Conservation (phyloP, 306 rosid species). For the Corylus avellana region DNA sequence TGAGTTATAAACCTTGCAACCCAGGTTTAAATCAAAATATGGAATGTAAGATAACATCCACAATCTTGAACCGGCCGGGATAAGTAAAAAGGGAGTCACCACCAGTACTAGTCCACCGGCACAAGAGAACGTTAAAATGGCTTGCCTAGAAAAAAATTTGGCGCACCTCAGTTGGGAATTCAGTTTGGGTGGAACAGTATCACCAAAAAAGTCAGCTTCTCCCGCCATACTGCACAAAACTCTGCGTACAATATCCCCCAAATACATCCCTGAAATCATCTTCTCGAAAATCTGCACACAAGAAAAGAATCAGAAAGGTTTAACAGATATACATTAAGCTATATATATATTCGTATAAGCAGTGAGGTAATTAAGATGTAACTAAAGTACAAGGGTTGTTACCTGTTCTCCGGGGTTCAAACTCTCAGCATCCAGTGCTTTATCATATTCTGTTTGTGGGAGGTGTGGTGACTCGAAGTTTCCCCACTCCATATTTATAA, state of each 20-base stretch:
- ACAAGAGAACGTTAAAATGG: not conserved
- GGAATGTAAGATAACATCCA: slow-evolving; percentile 3
- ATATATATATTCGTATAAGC: slow-evolving; percentile 1
- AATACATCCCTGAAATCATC: slow-evolving; percentile 95
- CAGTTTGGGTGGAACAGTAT: slow-evolving; percentile 76
- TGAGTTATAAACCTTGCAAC: not conserved
- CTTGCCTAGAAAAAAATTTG: slow-evolving; percentile 6
- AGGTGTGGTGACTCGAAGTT: slow-evolving; percentile 84
- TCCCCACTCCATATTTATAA: slow-evolving; percentile 99
- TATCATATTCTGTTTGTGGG: slow-evolving; percentile 86
- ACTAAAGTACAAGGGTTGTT: slow-evolving; percentile 12
- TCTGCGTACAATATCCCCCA: slow-evolving; percentile 88
- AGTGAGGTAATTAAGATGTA: slow-evolving; percentile 12
- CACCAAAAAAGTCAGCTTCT: slow-evolving; percentile 89
- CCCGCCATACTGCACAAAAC: slow-evolving; percentile 81
- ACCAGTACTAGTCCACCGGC: not conserved
- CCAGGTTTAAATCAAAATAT: not conserved
- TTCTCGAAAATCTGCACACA: slow-evolving; percentile 84
- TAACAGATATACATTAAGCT: slow-evolving; percentile 22
- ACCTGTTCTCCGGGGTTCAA: slow-evolving; percentile 99
- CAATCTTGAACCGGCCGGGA: slow-evolving; percentile 7
- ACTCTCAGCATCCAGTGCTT: slow-evolving; percentile 68
- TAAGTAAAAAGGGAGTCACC: not conserved
- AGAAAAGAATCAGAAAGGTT: slow-evolving; percentile 25
- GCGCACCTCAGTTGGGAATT: slow-evolving; percentile 70